Conservation (phyloP, 345 rosid species). For the Jatropha curcas region DNA sequence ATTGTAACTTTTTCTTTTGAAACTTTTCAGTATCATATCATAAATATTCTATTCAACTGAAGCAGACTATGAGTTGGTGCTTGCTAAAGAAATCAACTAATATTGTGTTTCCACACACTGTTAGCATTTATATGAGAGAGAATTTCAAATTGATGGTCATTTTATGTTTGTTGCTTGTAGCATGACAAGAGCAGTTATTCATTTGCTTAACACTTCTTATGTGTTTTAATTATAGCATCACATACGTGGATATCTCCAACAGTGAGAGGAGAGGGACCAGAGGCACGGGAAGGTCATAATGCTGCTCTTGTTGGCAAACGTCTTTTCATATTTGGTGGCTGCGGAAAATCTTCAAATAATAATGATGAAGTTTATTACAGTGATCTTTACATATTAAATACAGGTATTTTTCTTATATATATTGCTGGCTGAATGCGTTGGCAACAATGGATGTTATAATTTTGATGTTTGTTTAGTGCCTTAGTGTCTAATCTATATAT, state of each 20-base stretch:
- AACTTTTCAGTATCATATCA: background rate
- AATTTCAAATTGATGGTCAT: background rate
- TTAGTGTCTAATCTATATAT: background rate
- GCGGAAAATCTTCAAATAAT: conserved; percentile 66
- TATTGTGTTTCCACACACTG: background rate
- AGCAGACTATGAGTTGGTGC: conserved; percentile 1
- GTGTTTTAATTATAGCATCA: conserved; percentile 52
- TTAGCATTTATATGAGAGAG: background rate
- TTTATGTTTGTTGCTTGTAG: background rate
- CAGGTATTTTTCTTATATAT: conserved; percentile 49
- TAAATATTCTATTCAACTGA: background rate
- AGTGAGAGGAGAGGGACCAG: conserved; percentile 91
- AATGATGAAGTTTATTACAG: conserved; percentile 81
- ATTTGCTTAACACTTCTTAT: background rate
- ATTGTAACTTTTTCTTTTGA: background rate
- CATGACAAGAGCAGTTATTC: conserved; percentile 1
- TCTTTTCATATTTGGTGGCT: conserved; percentile 91
- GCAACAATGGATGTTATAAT: background rate
- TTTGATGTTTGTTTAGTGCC: background rate
- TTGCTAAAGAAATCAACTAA: background rate
- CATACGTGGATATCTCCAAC: conserved; percentile 86
- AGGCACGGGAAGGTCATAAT: conserved; percentile 92
- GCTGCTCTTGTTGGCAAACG: conserved; percentile 91
- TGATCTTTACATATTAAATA: conserved; percentile 82
- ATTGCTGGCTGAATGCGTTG: background rate